Evolutionary conservation across 257 asterid species (phyloP).

Genomic region (Scutellaria baicalensis): DNA sequence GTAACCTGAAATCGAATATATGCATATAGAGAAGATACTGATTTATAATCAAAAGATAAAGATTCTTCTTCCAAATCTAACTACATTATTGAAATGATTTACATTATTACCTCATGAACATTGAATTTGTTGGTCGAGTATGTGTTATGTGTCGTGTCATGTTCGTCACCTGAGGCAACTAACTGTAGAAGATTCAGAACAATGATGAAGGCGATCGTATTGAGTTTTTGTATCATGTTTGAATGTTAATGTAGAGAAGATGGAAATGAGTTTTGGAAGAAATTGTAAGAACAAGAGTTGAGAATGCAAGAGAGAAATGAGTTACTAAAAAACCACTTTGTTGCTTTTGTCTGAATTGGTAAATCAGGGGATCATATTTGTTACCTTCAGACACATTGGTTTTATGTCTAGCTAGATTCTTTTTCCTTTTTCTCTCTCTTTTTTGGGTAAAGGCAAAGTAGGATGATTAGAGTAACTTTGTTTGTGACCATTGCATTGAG

Average conservation of each 20-base stretch:
- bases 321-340: not conserved
- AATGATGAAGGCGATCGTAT: conserved; percentile 9
- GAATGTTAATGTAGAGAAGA: not conserved
- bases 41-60: no score
- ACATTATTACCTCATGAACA: not conserved
- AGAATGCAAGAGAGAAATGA: not conserved
- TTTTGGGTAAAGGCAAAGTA: conserved; percentile 25
- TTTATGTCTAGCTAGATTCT: conserved; percentile 2
- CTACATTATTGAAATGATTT: no score
- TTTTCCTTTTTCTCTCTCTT: conserved; percentile 13
- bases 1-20: conserved; percentile 27
- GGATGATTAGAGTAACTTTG: conserved; percentile 11
- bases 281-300: not conserved
- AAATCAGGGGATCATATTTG: not conserved
- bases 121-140: conserved; percentile 27
- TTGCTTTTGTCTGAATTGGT: not conserved
- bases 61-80: no score
- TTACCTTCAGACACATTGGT: not conserved
- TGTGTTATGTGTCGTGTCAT: not conserved
- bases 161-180: conserved; percentile 22
- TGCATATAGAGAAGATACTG: no score
- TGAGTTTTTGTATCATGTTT: conserved; percentile 21
- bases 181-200: conserved; percentile 24
- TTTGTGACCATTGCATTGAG: conserved; percentile 26
- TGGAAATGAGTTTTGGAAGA: no score